A percentile compares a stretch with the other conserved stretches of the same genome.
phyloP scores from a whole-genome alignment of 148 eudicot genomes.

The Persicaria maculosa region DNA sequence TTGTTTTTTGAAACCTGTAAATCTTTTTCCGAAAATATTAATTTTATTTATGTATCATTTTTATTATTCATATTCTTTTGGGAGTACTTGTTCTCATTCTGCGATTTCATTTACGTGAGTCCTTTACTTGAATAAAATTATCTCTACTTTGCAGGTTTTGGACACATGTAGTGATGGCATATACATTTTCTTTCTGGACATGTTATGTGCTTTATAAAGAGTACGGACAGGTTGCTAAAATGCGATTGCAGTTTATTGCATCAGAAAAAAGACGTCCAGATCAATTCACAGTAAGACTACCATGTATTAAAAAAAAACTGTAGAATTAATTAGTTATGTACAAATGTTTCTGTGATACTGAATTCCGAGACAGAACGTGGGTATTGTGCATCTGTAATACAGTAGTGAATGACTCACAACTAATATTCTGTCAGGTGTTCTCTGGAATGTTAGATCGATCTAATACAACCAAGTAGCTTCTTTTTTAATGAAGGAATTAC shows the following conservation, averaged over 20 bases:
- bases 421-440: not conserved
- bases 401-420: not conserved
- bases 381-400: not conserved
- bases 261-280: conserved; percentile 84
- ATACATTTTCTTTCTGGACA: conserved; percentile 77
- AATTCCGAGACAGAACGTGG: not conserved
- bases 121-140: too few relatives aligned
- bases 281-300: conserved; percentile 72
- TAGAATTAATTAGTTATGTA: not conserved
- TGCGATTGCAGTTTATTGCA: conserved; percentile 83
- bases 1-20: too few relatives aligned
- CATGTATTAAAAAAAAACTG: not conserved
- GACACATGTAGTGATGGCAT: conserved; percentile 78
- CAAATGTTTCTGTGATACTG: not conserved
- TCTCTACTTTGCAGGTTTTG: conserved; percentile 53
- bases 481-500: not conserved
- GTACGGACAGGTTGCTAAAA: conserved; percentile 55
- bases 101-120: too few relatives aligned
- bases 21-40: too few relatives aligned
- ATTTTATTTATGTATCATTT: too few relatives aligned
- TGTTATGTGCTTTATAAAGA: conserved; percentile 63
- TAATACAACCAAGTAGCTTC: not conserved
- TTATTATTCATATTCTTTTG: too few relatives aligned
- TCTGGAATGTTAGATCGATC: not conserved
- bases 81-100: too few relatives aligned